A percentile compares a stretch with the other conserved stretches of the same genome.
phyloP scores from a whole-genome alignment of 2,329 filamentous ascomycete species.

The Fusarium illudens region DNA sequence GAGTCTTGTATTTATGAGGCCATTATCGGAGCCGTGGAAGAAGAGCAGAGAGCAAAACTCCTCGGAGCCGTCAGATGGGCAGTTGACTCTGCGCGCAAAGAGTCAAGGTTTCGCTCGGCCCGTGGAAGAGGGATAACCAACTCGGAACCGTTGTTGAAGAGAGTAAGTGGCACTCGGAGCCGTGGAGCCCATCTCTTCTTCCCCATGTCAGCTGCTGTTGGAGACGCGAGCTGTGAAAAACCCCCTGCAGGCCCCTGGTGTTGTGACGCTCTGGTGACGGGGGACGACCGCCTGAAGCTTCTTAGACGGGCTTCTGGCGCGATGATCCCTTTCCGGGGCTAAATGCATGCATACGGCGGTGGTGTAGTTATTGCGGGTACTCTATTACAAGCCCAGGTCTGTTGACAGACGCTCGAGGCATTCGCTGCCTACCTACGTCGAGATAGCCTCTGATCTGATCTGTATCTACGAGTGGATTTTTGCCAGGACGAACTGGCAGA shows the following conservation, averaged over 20 bases:
- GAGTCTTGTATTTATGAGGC: neutral
- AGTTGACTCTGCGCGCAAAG: neutral
- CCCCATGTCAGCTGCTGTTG: neutral
- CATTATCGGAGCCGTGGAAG: neutral
- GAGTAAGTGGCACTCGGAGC: conserved; percentile 1
- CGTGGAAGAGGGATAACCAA: neutral
- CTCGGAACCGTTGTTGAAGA: conserved; percentile 21
- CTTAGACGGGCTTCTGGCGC: conserved; percentile 2
- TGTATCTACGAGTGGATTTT: conserved; percentile 16
- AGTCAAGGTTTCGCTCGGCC: neutral
- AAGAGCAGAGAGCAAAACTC: neutral
- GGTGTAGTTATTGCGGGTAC: neutral
- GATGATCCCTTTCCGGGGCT: conserved; percentile 14
- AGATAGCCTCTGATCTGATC: conserved; percentile 14
- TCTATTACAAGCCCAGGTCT: neutral
- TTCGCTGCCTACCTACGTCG: neutral
- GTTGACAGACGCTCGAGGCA: neutral
- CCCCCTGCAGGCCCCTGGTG: neutral
- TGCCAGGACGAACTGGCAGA: neutral
- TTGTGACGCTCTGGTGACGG: conserved; percentile 10
- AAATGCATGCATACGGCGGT: too few species aligned
- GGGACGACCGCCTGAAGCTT: neutral
- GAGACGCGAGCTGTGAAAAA: neutral
- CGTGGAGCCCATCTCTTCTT: neutral
- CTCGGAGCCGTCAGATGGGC: neutral